Evolutionary conservation across 306 rosid genomes (phyloP), one percentile per base, ranked within the genome.

Genomic region (Malus asiatica): DNA sequence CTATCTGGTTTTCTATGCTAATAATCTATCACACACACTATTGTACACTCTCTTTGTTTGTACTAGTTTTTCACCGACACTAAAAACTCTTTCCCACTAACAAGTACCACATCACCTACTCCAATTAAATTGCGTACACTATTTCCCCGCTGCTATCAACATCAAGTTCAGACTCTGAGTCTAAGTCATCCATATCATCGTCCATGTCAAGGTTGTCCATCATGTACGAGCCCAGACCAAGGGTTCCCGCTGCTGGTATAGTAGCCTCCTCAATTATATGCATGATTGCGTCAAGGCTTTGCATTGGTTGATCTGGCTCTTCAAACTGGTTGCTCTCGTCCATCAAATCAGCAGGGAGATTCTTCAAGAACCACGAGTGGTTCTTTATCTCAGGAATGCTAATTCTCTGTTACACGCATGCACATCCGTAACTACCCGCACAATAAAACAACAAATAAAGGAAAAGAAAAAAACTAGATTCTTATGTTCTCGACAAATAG

Each of bases 211-310:
- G 66, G 85, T 51, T 61, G 83, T 89, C 96, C 29, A 78, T 1
- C 88, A 87, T 77, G 44, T 68, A 85, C 20, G 38, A 81, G 85
- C 83, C 75, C 71, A 87, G 81, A 71, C 86, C 77, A 59, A 78
- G 86, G 66, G 84, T 30, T 82, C 96, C 96, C 46, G 69, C 96
- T 4, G 90, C 90, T 25, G 98, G 98, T 75, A 92, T 30, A 6
- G 97, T 92, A 82, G 98, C 97, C 88, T 95, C 97, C 3, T 93
- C 83, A 77, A 95, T 92, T 79, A 95, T 90, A 85, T 90, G 98
- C 97, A 92, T 95, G 83, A 92, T 92, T 60, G 67, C 74, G 62
- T 95, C 96, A 3, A 75, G 70, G 84, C 92, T 90, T 89, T 92
- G 98, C 91, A 86, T 88, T 1, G 97, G 98, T 70, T 92, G 97